Percentiles rank a stretch among this genome's conserved stretches.
Evolutionary conservation across 2,329 filamentous ascomycete species (phyloP).

Genomic region (Hortaea werneckii): DNA sequence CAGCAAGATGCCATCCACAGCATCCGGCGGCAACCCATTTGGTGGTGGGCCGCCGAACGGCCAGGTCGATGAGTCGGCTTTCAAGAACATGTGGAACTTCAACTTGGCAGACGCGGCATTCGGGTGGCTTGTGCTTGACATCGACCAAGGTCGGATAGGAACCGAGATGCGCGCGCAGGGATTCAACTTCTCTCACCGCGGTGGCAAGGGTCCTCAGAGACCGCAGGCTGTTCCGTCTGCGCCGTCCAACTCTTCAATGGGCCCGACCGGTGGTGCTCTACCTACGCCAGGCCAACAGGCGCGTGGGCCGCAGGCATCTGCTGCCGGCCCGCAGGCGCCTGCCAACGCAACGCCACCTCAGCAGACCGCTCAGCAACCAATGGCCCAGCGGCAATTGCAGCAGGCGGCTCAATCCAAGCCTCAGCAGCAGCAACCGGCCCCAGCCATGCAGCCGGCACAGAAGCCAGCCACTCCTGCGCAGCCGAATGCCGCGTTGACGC

Average conservation of each 20-base stretch:
- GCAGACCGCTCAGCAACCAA: conserved; percentile 18
- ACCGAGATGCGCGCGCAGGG: conserved; percentile 98
- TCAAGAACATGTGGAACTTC: conserved; percentile 99
- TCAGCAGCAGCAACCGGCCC: conserved; percentile 28
- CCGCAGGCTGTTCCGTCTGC: conserved; percentile 30
- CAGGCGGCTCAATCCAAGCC: conserved; percentile 19
- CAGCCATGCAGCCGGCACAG: conserved; percentile 35
- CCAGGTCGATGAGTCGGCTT: conserved; percentile 93
- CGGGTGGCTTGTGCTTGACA: conserved; percentile 87
- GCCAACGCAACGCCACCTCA: conserved; percentile 14
- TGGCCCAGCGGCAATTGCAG: conserved; percentile 16
- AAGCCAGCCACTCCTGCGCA: conserved; percentile 4
- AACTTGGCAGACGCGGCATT: conserved; percentile 96
- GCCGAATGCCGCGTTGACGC: conserved; percentile 16
- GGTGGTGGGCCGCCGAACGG: conserved; percentile 74
- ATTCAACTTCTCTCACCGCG: conserved; percentile 97
- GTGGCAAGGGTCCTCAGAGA: conserved; percentile 52
- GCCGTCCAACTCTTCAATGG: conserved; percentile 27
- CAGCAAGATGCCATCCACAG: conserved; percentile 94
- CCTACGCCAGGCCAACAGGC: conserved; percentile 30
- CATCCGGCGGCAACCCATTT: conserved; percentile 93
- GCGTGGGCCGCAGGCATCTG: conserved; percentile 21
- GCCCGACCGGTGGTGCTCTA: conserved; percentile 27
- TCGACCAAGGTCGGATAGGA: conserved; percentile 89
- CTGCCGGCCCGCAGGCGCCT: conserved; percentile 15